Evolutionary conservation across 441 rosid genomes (phyloP).

Genomic region (Arabidopsis hybrid): DNA sequence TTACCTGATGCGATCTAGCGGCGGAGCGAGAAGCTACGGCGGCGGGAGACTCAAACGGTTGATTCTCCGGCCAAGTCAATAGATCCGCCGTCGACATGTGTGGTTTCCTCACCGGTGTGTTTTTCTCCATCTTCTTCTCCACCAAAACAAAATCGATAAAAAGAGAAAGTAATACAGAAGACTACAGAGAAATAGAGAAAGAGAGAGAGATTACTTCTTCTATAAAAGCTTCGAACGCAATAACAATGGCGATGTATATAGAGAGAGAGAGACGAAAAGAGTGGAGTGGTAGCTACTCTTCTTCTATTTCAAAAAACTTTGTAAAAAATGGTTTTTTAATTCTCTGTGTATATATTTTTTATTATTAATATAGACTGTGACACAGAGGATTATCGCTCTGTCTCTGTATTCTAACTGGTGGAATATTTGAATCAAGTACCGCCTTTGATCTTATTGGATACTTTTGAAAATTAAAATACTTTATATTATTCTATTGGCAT

Average conservation of each 20-base stretch:
- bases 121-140: constrained; percentile 47
- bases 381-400: constrained; percentile 21
- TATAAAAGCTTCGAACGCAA: background rate
- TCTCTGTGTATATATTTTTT: background rate
- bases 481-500: constrained; percentile 38
- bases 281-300: constrained; percentile 46
- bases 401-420: constrained; percentile 19
- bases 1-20: constrained; percentile 64
- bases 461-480: background rate
- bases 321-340: background rate
- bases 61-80: constrained; percentile 91
- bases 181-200: background rate
- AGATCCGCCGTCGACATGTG: constrained; percentile 86
- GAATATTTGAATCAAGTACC: constrained; percentile 43
- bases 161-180: background rate
- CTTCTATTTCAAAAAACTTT: constrained; percentile 35
- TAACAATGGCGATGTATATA: constrained; percentile 18
- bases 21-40: constrained; percentile 62
- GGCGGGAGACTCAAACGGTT: constrained; percentile 52
- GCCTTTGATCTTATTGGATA: constrained; percentile 35
- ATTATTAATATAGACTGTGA: background rate
- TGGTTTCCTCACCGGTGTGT: constrained; percentile 78
- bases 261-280: constrained; percentile 15
- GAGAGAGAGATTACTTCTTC: background rate
- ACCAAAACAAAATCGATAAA: background rate